A percentile compares a stretch with the other conserved stretches of the same genome.
These are phyloP conservation scores for Auriscalpium microsporum DNA, from an alignment of 768 basidiomycete genomes.

Conservation along the genomic window DNA sequence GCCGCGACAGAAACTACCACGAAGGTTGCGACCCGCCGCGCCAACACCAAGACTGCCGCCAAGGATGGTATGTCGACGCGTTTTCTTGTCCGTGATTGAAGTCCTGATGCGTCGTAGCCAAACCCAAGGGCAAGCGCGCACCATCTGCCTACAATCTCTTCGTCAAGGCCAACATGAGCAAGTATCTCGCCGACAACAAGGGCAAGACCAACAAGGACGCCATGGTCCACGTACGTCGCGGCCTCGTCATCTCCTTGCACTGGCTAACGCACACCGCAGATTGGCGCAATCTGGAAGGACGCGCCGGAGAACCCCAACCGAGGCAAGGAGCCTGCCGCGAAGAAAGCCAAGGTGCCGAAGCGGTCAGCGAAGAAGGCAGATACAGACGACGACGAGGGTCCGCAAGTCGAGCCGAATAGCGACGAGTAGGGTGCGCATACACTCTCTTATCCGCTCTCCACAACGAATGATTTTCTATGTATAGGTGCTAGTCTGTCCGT, in stretches of 20 bases:
- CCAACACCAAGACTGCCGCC: constrained; percentile 35
- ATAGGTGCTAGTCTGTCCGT: background rate
- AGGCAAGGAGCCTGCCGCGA: constrained; percentile 42
- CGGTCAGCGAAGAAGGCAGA: constrained; percentile 3
- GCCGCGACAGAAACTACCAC: constrained; percentile 43
- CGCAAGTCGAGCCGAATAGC: constrained; percentile 12
- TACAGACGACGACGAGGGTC: background rate
- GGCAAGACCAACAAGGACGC: constrained; percentile 43
- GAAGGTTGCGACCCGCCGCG: constrained; percentile 48
- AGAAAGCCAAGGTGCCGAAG: constrained; percentile 33
- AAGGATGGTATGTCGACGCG: constrained; percentile 23
- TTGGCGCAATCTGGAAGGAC: constrained; percentile 48
- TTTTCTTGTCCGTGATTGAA: background rate
- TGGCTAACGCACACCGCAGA: constrained; percentile 26
- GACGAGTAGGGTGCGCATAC: constrained; percentile 15
- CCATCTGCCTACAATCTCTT: constrained; percentile 53
- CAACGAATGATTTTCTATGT: background rate
- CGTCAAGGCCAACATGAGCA: constrained; percentile 47
- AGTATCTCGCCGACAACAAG: constrained; percentile 48
- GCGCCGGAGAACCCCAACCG: constrained; percentile 59
- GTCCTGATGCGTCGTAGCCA: background rate
- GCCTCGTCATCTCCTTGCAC: background rate
- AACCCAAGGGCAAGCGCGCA: constrained; percentile 43
- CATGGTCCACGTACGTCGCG: constrained; percentile 33
- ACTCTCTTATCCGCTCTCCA: background rate